Conservation (phyloP, 345 rosid genomes). For the Citrus hindsii region DNA sequence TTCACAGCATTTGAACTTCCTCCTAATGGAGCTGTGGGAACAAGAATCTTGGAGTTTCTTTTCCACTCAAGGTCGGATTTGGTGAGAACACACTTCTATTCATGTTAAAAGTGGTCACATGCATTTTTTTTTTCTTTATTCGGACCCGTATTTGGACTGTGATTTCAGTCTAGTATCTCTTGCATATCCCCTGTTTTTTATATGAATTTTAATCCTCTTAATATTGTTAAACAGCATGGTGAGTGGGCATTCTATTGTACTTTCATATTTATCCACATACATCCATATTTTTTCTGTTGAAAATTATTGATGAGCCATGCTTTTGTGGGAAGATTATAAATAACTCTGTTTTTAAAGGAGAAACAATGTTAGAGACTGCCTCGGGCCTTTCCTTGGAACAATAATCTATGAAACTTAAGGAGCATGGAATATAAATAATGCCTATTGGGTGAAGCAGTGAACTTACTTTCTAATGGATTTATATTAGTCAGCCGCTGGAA, state of each 20-base stretch:
- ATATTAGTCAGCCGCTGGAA: background rate
- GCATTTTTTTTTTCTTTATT: background rate
- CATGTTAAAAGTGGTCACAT: background rate
- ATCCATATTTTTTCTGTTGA: background rate
- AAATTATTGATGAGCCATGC: background rate
- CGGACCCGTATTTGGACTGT: background rate
- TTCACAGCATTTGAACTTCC: constrained; percentile 99
- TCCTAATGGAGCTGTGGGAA: constrained; percentile 93
- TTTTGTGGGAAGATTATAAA: too few relatives aligned
- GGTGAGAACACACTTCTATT: constrained; percentile 40
- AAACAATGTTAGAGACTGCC: too few relatives aligned
- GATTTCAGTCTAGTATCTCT: background rate
- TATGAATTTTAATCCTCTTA: too few relatives aligned
- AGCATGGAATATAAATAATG: too few relatives aligned
- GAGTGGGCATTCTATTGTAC: background rate
- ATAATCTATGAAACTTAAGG: too few relatives aligned
- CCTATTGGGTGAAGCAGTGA: background rate
- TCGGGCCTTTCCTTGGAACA: too few relatives aligned
- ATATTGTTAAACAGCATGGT: too few relatives aligned
- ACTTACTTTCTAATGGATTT: background rate
- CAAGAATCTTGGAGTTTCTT: constrained; percentile 80
- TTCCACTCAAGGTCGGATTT: constrained; percentile 89
- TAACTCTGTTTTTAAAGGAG: too few relatives aligned
- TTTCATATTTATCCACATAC: too few relatives aligned
- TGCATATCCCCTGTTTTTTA: background rate